Evolutionary conservation across 345 rosid genomes (phyloP).

Genomic region (Aquilaria malaccensis): DNA sequence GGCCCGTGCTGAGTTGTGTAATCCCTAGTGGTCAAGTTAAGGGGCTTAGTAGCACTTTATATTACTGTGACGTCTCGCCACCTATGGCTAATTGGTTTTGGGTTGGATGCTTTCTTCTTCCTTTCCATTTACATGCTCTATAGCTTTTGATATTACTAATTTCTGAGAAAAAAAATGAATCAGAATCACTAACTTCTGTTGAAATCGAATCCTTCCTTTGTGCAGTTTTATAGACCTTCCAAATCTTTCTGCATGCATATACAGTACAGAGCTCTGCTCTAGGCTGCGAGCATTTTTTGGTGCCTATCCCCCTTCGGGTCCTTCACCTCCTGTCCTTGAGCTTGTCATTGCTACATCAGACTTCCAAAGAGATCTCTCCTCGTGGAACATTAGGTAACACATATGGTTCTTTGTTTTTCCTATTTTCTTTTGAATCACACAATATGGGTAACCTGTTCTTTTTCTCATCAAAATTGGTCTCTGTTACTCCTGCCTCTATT

Average conservation of each 20-base stretch:
- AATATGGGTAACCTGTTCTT: neutral
- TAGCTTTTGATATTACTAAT: neutral
- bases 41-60: no score
- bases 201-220: slow-evolving; percentile 17
- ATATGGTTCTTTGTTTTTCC: neutral
- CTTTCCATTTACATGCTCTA: neutral
- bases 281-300: slow-evolving; percentile 72
- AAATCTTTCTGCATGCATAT: slow-evolving; percentile 73
- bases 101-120: neutral
- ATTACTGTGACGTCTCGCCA: neutral
- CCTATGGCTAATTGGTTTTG: neutral
- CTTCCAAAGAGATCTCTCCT: slow-evolving; percentile 79
- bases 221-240: slow-evolving; percentile 93
- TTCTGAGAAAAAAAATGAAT: no score
- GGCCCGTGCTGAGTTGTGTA: no score
- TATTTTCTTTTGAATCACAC: neutral
- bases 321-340: slow-evolving; percentile 70
- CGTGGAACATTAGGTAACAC: slow-evolving; percentile 68
- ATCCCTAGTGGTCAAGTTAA: no score
- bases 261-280: slow-evolving; percentile 77
- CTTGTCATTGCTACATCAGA: slow-evolving; percentile 89
- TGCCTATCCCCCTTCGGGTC: slow-evolving; percentile 89
- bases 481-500: neutral
- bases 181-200: slow-evolving; percentile 12
- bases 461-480: neutral